phyloP scores from a whole-genome alignment of 345 rosid genomes.

The Hibiscus tridactylites region DNA sequence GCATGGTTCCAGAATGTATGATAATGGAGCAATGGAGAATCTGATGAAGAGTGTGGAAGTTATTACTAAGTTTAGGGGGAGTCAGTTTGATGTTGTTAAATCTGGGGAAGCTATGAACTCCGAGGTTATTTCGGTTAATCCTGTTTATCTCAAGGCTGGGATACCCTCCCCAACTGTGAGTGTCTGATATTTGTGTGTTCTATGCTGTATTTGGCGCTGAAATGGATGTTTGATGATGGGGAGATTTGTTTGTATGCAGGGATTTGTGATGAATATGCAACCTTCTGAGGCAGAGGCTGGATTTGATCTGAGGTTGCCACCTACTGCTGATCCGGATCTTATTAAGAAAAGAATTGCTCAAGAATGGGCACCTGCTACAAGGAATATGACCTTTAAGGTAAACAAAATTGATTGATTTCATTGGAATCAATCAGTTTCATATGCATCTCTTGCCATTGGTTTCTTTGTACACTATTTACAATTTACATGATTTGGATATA shows the following conservation, averaged over 20 bases:
- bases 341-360: constrained; percentile 55
- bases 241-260: constrained; percentile 30
- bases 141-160: constrained; percentile 80
- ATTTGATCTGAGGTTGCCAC: constrained; percentile 73
- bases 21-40: constrained; percentile 82
- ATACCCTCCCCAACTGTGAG: constrained; percentile 59
- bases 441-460: background rate
- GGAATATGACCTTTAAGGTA: constrained; percentile 74
- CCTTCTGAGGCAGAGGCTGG: constrained; percentile 97
- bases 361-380: constrained; percentile 81
- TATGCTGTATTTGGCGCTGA: background rate
- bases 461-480: background rate
- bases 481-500: background rate
- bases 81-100: constrained; percentile 66
- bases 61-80: constrained; percentile 58
- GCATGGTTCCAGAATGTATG: constrained; percentile 75
- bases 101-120: constrained; percentile 58
- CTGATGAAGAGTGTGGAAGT: constrained; percentile 75
- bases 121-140: constrained; percentile 80
- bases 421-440: background rate
- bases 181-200: background rate
- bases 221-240: background rate
- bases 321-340: constrained; percentile 56
- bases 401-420: background rate
- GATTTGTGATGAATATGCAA: constrained; percentile 89